A percentile compares a stretch with the other conserved stretches of the same genome.
Conservation (phyloP, 2,329 filamentous ascomycete genomes). For the Botryosphaeria dothidea region DNA sequence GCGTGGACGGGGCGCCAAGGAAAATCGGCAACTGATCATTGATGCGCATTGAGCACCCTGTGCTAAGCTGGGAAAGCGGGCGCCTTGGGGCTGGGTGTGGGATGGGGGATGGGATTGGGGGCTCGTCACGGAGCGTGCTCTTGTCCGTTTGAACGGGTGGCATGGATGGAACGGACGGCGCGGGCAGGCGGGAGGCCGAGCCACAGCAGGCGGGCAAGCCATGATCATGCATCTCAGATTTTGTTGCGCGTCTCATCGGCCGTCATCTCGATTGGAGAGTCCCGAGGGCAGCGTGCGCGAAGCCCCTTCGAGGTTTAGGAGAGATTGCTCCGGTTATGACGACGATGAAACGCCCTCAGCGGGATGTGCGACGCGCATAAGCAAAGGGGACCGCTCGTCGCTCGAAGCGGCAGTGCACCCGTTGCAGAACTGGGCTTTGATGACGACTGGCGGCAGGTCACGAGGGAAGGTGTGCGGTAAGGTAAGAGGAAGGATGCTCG, state of each 20-base stretch:
- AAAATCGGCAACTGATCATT: slow-evolving; percentile 1
- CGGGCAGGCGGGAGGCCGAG: background rate
- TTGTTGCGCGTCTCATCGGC: background rate
- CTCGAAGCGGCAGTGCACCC: slow-evolving; percentile 13
- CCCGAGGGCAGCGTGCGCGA: background rate
- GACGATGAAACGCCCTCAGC: background rate
- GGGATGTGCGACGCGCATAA: background rate
- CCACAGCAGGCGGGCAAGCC: background rate
- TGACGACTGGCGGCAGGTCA: slow-evolving; percentile 10
- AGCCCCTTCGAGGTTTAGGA: background rate
- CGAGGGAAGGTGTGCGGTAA: background rate
- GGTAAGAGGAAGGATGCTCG: background rate
- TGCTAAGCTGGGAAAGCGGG: background rate
- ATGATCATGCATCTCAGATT: slow-evolving; percentile 12
- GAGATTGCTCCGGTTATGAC: background rate
- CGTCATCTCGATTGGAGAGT: slow-evolving; percentile 13
- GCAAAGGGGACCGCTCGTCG: background rate
- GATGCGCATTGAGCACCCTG: slow-evolving; percentile 4
- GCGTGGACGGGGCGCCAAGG: background rate
- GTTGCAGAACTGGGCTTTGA: background rate
- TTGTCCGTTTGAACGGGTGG: background rate
- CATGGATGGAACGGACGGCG: background rate
- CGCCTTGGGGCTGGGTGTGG: background rate
- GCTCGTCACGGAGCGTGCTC: background rate
- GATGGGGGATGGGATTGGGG: background rate